phyloP scores from a whole-genome alignment of 2,329 filamentous ascomycete species.

The Fusarium sp. region DNA sequence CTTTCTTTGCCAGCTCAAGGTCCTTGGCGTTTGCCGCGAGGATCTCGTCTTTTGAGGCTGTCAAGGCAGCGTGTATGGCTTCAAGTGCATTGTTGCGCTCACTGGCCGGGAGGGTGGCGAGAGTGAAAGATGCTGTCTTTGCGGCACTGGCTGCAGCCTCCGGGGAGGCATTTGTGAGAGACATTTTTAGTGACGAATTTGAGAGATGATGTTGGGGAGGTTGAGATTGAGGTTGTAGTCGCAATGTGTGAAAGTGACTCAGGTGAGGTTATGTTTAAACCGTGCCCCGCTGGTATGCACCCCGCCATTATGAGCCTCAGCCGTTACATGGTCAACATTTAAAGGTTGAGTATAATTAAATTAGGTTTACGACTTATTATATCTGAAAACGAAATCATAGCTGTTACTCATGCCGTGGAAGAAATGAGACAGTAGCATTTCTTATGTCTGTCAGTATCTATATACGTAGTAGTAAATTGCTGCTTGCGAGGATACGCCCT shows the following conservation, averaged over 20 bases:
- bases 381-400: no score
- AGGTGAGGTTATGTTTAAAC: constrained; percentile 11
- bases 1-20: constrained; percentile 77
- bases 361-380: not conserved
- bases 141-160: constrained; percentile 81
- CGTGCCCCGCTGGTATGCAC: constrained; percentile 41
- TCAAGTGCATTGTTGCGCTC: constrained; percentile 88
- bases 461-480: not conserved
- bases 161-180: constrained; percentile 86
- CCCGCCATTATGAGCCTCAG: constrained; percentile 37
- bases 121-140: constrained; percentile 81
- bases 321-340: not conserved
- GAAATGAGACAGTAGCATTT: not conserved
- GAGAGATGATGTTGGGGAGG: constrained; percentile 6
- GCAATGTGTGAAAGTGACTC: constrained; percentile 27
- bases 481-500: not conserved
- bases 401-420: not conserved
- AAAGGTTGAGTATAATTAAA: not conserved
- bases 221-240: constrained; percentile 1
- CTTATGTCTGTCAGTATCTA: not conserved
- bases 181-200: constrained; percentile 68
- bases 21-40: constrained; percentile 89
- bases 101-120: constrained; percentile 80
- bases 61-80: constrained; percentile 82
- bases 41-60: constrained; percentile 76